These are phyloP conservation scores for Kluyveromyces dobzhanskii DNA, from an alignment of 805 yeast genomes.

Conservation along the genomic window DNA sequence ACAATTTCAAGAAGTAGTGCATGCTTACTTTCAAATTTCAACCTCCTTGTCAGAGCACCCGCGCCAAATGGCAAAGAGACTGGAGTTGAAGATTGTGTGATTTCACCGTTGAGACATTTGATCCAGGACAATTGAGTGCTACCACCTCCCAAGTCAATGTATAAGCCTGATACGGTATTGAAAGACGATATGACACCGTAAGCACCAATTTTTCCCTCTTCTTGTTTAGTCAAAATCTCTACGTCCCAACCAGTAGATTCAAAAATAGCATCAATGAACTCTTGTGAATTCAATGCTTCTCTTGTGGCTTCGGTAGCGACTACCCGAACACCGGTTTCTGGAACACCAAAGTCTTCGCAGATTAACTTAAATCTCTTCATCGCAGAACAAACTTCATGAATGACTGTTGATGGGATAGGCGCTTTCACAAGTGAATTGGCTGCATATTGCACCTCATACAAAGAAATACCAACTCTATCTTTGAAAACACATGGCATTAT, in stretches of 20 bases:
- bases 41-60: constrained; percentile 51
- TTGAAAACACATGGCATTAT: constrained; percentile 73
- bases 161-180: constrained; percentile 55
- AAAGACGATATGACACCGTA: constrained; percentile 71
- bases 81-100: constrained; percentile 46
- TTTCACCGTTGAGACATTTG: constrained; percentile 44
- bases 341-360: constrained; percentile 69
- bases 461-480: constrained; percentile 61
- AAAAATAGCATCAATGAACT: constrained; percentile 46
- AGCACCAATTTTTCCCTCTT: constrained; percentile 60
- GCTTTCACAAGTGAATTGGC: constrained; percentile 33
- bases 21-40: constrained; percentile 42
- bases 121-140: constrained; percentile 66
- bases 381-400: constrained; percentile 51
- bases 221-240: constrained; percentile 47
- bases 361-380: constrained; percentile 60
- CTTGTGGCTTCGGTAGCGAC: constrained; percentile 72
- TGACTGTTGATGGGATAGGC: constrained; percentile 51
- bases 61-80: constrained; percentile 69
- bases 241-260: constrained; percentile 63
- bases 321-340: constrained; percentile 49
- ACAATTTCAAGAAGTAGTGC: constrained; percentile 46
- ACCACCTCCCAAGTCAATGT: constrained; percentile 70
- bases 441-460: constrained; percentile 52
- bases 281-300: constrained; percentile 56